Evolutionary conservation across 2,329 filamentous ascomycete genomes (phyloP).

Genomic region (Calonectria montana): DNA sequence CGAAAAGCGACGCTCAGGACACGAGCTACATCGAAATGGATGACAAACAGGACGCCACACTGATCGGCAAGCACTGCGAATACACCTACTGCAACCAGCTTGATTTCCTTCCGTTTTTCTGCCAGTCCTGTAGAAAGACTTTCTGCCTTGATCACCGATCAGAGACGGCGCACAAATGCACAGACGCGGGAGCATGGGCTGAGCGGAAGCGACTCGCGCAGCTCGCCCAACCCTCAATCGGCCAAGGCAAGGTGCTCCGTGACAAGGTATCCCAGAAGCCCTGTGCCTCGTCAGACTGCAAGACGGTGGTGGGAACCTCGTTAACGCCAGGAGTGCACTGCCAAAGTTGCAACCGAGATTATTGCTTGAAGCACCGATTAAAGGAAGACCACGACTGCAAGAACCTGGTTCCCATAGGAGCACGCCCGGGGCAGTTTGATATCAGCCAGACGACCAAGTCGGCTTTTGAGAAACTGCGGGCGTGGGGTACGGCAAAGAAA

Average conservation of each 20-base stretch:
- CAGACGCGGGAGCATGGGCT: slow-evolving; percentile 71
- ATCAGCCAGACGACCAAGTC: slow-evolving; percentile 73
- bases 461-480: slow-evolving; percentile 80
- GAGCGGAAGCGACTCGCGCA: slow-evolving; percentile 66
- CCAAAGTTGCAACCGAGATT: slow-evolving; percentile 75
- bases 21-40: slow-evolving; percentile 79
- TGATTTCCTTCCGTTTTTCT: slow-evolving; percentile 95
- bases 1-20: slow-evolving; percentile 53
- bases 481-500: slow-evolving; percentile 83
- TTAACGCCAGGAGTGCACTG: slow-evolving; percentile 78
- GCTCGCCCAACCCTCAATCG: slow-evolving; percentile 64
- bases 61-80: slow-evolving; percentile 92
- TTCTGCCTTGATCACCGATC: slow-evolving; percentile 95
- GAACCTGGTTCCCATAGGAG: slow-evolving; percentile 73
- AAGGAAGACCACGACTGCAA: slow-evolving; percentile 86
- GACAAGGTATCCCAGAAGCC: slow-evolving; percentile 72
- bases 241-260: slow-evolving; percentile 64
- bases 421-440: slow-evolving; percentile 56
- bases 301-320: slow-evolving; percentile 76
- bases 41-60: slow-evolving; percentile 77
- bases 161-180: slow-evolving; percentile 81
- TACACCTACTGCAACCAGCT: slow-evolving; percentile 92
- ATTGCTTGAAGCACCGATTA: slow-evolving; percentile 82
- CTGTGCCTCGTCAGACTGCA: slow-evolving; percentile 75
- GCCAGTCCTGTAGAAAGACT: slow-evolving; percentile 85